Percentiles rank a stretch among this genome's conserved stretches.
Conservation (phyloP, 768 basidiomycete species). For the Pleurotus tuoliensis region DNA sequence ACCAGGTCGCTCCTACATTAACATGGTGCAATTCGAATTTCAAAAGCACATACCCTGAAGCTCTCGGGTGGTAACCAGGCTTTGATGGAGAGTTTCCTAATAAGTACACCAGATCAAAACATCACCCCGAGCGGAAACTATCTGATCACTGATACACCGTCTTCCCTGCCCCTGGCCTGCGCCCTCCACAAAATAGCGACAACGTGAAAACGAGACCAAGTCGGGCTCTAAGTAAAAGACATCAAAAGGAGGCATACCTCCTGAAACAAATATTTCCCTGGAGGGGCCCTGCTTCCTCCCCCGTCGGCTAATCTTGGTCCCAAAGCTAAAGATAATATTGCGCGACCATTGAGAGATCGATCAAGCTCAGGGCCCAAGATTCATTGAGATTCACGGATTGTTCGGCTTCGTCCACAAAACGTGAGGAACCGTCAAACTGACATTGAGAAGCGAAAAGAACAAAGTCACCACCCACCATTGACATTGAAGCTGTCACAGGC, state of each 20-base stretch:
- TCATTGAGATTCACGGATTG: not conserved
- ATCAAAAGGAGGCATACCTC: conserved; percentile 6
- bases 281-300: not conserved
- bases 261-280: conserved; percentile 6
- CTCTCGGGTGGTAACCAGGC: not conserved
- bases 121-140: conserved; percentile 5
- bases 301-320: conserved; percentile 3
- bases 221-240: not conserved
- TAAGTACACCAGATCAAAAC: conserved; percentile 3
- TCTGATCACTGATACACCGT: conserved; percentile 6
- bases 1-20: conserved; percentile 1
- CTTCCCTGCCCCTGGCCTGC: conserved; percentile 1
- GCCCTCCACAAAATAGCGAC: not conserved
- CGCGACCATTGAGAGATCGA: not conserved
- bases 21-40: conserved; percentile 2
- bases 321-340: not conserved
- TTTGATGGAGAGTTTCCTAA: conserved; percentile 7
- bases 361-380: conserved; percentile 1
- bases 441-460: conserved; percentile 1
- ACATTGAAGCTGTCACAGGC: not conserved
- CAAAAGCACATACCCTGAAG: conserved; percentile 3
- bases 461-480: conserved; percentile 1
- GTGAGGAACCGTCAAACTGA: too few relatives aligned
- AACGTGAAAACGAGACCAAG: conserved; percentile 5
- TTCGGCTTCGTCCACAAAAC: not conserved